Base-by-base conservation (phyloP, 2,329 filamentous ascomycete species). In the Epichloe hybrida region DNA sequence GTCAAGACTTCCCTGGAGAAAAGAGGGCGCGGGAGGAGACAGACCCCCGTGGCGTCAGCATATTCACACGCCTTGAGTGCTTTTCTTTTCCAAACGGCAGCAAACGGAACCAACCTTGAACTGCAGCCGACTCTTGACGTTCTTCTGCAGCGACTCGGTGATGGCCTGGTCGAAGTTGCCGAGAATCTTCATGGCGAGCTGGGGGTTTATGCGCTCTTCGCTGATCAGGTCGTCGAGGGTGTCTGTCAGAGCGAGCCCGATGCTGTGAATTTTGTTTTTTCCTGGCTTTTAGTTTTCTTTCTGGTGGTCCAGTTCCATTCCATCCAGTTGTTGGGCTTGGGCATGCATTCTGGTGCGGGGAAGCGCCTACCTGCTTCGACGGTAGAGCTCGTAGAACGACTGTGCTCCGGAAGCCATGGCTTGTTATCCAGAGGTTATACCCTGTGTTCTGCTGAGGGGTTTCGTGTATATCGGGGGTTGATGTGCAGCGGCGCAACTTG, bases 181-280 rank as follows among this genome's bases (percentile, higher is more conserved):
- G 55, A 98, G 80, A 57, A 98, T 94, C 77, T 95, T 95, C 88
- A 98, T 97, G 48, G 93, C 93, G 43, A 98, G 81, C 73, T 98
- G 93, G 31, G 93, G 93, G 71, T 97, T 91, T 71, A 98, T 97
- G 58, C 88, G 87, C 62, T 89, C 84, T 59, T 91, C 86, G 65
- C 87, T 91, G 70, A 98, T 97, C 59, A 98, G 77, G 63, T 95
- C 88, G 71, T 98, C 93, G 62, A 98, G 89, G 50, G 90, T 95
- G 71, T 98, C 94, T 50, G 91, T 96, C 62, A 98, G 79, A 52
- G 91, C 84, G 63, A 88, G 79, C 60, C 93, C 93, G 72, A 98
- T 88, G 71, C 93, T 98, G 68, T 53, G 51, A 55, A 46, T 17
- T 17, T 55, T 17, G n/a, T 17, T 43, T 42, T 17, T 17, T 21